Percentiles rank a stretch among this genome's conserved stretches.
These are phyloP conservation scores for Coemansia sp. DNA, from an alignment of 192 early-diverging fungal species.

Conservation along the genomic window DNA sequence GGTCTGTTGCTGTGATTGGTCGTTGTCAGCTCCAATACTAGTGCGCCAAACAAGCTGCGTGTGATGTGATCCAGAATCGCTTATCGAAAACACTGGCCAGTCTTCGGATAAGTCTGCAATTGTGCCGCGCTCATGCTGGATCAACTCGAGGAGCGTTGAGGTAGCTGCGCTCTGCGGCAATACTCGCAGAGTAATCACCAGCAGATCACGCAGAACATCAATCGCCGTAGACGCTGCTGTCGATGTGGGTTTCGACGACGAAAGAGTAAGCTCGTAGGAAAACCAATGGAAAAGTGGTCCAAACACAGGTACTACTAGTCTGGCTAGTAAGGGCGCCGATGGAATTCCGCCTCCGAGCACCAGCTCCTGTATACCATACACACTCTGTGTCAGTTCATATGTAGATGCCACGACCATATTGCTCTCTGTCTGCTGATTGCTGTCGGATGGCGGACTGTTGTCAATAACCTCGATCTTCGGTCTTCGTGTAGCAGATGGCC, in stretches of 20 bases:
- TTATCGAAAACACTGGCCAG: slow-evolving; percentile 33
- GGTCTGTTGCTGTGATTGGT: slow-evolving; percentile 40
- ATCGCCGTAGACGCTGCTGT: slow-evolving; percentile 43
- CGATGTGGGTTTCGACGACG: slow-evolving; percentile 21
- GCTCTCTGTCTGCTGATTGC: not conserved
- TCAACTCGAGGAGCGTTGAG: slow-evolving; percentile 18
- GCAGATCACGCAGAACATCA: slow-evolving; percentile 45
- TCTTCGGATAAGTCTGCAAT: slow-evolving; percentile 18
- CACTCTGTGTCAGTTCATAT: slow-evolving; percentile 38
- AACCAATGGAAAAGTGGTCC: slow-evolving; percentile 61
- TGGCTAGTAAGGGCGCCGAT: slow-evolving; percentile 56
- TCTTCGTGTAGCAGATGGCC: not conserved
- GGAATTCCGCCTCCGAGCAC: slow-evolving; percentile 64
- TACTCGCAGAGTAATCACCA: slow-evolving; percentile 13
- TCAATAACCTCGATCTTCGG: slow-evolving; percentile 28
- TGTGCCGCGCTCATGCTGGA: slow-evolving; percentile 26
- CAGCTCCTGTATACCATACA: slow-evolving; percentile 57
- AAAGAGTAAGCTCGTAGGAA: slow-evolving; percentile 45
- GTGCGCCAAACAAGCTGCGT: slow-evolving; percentile 11
- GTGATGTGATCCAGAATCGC: not conserved
- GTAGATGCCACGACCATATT: slow-evolving; percentile 34
- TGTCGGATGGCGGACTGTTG: not conserved
- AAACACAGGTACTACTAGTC: slow-evolving; percentile 56
- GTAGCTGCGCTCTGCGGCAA: slow-evolving; percentile 27
- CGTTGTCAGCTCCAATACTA: no score